Evolutionary conservation across 106 monocot genomes (phyloP), one percentile per base, ranked within the genome.

Genomic region (Acanthochlamys bracteata): DNA sequence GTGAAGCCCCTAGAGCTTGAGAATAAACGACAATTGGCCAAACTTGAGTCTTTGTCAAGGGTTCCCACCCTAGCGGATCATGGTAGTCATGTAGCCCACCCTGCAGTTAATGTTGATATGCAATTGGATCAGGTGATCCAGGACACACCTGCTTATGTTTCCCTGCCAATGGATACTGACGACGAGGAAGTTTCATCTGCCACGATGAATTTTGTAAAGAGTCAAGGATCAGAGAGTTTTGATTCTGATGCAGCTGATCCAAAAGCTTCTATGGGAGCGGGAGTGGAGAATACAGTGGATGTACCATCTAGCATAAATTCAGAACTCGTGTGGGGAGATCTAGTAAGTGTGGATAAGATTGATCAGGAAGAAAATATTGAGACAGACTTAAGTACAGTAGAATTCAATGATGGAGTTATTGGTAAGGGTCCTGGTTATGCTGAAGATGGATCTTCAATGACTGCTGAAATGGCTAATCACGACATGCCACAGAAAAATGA

Each of bases 1-100:
- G 27, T 70, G 22, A 79, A 57, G 68, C 74, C 71, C 25, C 39
- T 55, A 3, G 73, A 81, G 54, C 51, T 53, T 49, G 16, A 47
- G 21, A 65, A 41, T 46, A 72, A 41, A 24, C 45, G 49, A 53
- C 59, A 72, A 7, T 59, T 22, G 10, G 42, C 45, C 21, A 52
- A 70, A 74, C 12, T 3, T 14, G 65, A 43, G 15, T 23, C 51
- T 25, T 24, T 54, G 23, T 11, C 64, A 45, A 56, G 12, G 42
- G 20, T 52, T 24, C 7, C n/a, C 21, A 26, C 22, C 0, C 0
- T 15, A 41, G 9, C 53, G 0, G n/a, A 40, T 23, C 39, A 59
- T 53, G 11, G 16, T 39, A 22, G 17, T 62, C 39, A 14, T 55
- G 39, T 66, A 25, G 55, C 53, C 40, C 21, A 49, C 39, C 53